Evolutionary conservation across 495 filamentous ascomycete genomes (phyloP).

Genomic region (Aspergillus coremiiformis): DNA sequence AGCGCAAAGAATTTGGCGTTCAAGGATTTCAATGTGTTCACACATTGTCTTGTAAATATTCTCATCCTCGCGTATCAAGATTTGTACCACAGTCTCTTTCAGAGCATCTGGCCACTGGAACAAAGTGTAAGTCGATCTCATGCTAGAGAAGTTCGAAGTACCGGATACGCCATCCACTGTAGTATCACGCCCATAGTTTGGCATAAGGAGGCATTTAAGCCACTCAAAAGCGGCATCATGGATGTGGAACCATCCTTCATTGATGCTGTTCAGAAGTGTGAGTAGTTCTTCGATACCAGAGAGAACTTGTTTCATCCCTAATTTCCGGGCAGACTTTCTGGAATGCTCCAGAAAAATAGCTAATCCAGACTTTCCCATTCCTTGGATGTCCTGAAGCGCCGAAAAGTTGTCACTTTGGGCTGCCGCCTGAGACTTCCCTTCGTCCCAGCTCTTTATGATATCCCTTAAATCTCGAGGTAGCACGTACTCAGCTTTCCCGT

Average conservation of each 20-base stretch:
- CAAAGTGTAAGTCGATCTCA: constrained; percentile 50
- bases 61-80: constrained; percentile 63
- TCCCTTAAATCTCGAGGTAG: constrained; percentile 47
- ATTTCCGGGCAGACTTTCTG: constrained; percentile 51
- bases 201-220: constrained; percentile 50
- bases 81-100: constrained; percentile 61
- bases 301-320: constrained; percentile 43
- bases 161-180: constrained; percentile 7
- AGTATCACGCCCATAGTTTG: constrained; percentile 23
- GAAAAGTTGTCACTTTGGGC: constrained; percentile 48
- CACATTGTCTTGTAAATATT: constrained; percentile 51
- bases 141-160: constrained; percentile 18
- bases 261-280: constrained; percentile 46
- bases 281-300: constrained; percentile 50
- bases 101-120: constrained; percentile 65
- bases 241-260: constrained; percentile 49
- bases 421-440: constrained; percentile 49
- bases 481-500: constrained; percentile 20
- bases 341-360: constrained; percentile 75
- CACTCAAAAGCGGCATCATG: constrained; percentile 60
- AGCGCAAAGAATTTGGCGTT: constrained; percentile 27
- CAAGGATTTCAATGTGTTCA: constrained; percentile 34
- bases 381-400: constrained; percentile 35
- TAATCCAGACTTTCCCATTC: constrained; percentile 51
- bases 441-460: constrained; percentile 52